Evolutionary conservation across 805 yeast species (phyloP).

Genomic region (Metschnikowia anglica): DNA sequence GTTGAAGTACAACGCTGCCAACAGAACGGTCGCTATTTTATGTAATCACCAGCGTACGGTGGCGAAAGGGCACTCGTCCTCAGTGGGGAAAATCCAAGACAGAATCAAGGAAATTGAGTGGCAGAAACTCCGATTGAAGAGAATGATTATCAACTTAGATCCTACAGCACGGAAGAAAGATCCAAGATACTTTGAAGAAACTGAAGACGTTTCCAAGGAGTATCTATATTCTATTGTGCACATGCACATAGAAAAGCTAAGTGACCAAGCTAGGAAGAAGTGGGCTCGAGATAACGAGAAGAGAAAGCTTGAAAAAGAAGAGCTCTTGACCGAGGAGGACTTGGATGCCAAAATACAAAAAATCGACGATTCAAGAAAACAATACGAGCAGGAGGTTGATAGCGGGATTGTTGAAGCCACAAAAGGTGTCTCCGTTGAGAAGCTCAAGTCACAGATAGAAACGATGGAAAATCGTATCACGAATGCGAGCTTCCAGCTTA

Average conservation of each 20-base stretch:
- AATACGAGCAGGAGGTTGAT: conserved; percentile 56
- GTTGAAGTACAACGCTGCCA: conserved; percentile 88
- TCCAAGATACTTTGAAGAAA: conserved; percentile 61
- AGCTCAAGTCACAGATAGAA: conserved; percentile 67
- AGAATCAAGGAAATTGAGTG: conserved; percentile 77
- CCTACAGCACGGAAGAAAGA: conserved; percentile 50
- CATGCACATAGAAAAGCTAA: conserved; percentile 61
- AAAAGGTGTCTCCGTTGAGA: conserved; percentile 56
- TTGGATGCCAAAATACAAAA: conserved; percentile 58
- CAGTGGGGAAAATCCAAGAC: conserved; percentile 77
- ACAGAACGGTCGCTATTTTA: conserved; percentile 89
- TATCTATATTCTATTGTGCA: conserved; percentile 60
- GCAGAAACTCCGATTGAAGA: conserved; percentile 75
- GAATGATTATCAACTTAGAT: conserved; percentile 68
- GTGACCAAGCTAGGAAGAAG: conserved; percentile 62
- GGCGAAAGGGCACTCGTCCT: conserved; percentile 76
- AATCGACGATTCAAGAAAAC: conserved; percentile 50
- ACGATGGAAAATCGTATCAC: conserved; percentile 68
- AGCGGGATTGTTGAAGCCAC: conserved; percentile 59
- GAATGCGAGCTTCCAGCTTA: conserved; percentile 68
- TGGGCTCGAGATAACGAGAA: conserved; percentile 79
- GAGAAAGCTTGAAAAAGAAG: conserved; percentile 54
- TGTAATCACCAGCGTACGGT: conserved; percentile 97
- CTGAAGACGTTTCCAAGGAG: conserved; percentile 64
- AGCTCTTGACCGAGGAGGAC: conserved; percentile 52